Evolutionary conservation across 768 basidiomycete genomes (phyloP).

Genomic region (Mycena metata): DNA sequence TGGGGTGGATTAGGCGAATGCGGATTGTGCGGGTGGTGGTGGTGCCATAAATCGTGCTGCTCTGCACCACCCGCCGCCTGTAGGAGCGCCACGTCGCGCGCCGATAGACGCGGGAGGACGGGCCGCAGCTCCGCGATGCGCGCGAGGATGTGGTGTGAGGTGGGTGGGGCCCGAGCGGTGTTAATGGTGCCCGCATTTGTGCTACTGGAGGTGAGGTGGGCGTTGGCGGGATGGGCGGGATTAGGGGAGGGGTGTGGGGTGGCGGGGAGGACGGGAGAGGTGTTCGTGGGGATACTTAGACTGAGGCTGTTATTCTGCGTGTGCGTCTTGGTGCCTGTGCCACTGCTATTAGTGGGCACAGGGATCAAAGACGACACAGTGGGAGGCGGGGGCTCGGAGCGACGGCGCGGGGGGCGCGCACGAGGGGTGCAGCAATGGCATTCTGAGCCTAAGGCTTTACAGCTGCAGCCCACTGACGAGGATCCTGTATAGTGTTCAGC

Average conservation of each 20-base stretch:
- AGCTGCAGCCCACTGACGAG: slow-evolving; percentile 53
- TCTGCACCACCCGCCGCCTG: slow-evolving; percentile 43
- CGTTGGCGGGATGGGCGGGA: slow-evolving; percentile 25
- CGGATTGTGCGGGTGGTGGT: slow-evolving; percentile 53
- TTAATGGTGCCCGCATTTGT: slow-evolving; percentile 14
- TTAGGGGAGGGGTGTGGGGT: slow-evolving; percentile 12
- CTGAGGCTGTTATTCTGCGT: background rate
- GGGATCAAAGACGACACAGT: slow-evolving; percentile 45
- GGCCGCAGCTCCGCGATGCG: slow-evolving; percentile 77
- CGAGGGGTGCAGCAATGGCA: slow-evolving; percentile 74
- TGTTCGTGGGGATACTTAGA: background rate
- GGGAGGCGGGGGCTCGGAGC: slow-evolving; percentile 34
- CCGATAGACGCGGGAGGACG: slow-evolving; percentile 74
- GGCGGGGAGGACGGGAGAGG: slow-evolving; percentile 6
- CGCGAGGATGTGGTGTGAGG: slow-evolving; percentile 65
- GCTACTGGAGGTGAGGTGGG: slow-evolving; percentile 29
- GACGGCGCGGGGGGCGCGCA: slow-evolving; percentile 47
- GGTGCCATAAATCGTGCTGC: slow-evolving; percentile 35
- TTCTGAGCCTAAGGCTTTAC: slow-evolving; percentile 61
- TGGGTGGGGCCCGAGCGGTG: slow-evolving; percentile 37
- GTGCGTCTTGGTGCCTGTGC: slow-evolving; percentile 29
- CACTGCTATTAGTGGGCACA: slow-evolving; percentile 41
- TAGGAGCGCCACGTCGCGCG: slow-evolving; percentile 51
- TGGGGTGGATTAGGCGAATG: slow-evolving; percentile 52
- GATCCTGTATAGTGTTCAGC: slow-evolving; percentile 63